Percentiles rank a stretch among this genome's conserved stretches.
phyloP scores from a whole-genome alignment of 208 protist genomes.

The Novymonas esmeraldas region DNA sequence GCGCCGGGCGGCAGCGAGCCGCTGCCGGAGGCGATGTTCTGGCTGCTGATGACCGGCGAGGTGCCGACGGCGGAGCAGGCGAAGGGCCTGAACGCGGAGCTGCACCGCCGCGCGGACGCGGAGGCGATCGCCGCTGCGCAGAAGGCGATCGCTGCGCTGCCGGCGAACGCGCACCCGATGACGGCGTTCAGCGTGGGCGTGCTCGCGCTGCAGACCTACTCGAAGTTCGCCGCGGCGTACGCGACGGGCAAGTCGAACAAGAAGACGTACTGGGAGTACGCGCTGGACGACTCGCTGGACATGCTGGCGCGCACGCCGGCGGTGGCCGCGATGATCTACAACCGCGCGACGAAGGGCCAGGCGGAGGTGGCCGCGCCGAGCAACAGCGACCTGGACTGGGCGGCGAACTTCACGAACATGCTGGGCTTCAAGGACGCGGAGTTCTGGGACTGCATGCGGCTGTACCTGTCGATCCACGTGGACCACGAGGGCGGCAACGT shows the following conservation, averaged over 20 bases:
- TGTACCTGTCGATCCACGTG: constrained; percentile 97
- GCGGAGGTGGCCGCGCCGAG: constrained; percentile 43
- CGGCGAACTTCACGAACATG: constrained; percentile 95
- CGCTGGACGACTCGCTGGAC: constrained; percentile 95
- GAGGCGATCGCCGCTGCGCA: constrained; percentile 68
- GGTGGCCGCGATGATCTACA: constrained; percentile 94
- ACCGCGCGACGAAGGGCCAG: constrained; percentile 65
- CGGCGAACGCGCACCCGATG: constrained; percentile 96
- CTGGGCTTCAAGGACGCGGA: constrained; percentile 91
- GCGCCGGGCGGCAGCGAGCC: constrained; percentile 87
- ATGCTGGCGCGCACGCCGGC: constrained; percentile 90
- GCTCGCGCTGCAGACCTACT: constrained; percentile 92
- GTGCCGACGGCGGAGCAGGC: constrained; percentile 91
- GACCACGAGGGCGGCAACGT: constrained; percentile 98
- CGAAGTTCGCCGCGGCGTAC: constrained; percentile 95
- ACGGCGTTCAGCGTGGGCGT: constrained; percentile 87
- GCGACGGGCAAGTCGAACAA: constrained; percentile 89
- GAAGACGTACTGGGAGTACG: constrained; percentile 95
- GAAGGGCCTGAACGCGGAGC: constrained; percentile 76
- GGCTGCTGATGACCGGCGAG: constrained; percentile 97
- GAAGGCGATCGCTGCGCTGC: constrained; percentile 89
- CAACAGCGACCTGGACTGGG: constrained; percentile 91
- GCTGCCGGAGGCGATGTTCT: constrained; percentile 96
- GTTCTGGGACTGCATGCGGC: constrained; percentile 97
- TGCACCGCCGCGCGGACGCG: constrained; percentile 77